A percentile compares a stretch with the other conserved stretches of the same genome.
Conservation (phyloP, 2,329 filamentous ascomycete genomes). For the Emmonsiellopsis sp. region DNA sequence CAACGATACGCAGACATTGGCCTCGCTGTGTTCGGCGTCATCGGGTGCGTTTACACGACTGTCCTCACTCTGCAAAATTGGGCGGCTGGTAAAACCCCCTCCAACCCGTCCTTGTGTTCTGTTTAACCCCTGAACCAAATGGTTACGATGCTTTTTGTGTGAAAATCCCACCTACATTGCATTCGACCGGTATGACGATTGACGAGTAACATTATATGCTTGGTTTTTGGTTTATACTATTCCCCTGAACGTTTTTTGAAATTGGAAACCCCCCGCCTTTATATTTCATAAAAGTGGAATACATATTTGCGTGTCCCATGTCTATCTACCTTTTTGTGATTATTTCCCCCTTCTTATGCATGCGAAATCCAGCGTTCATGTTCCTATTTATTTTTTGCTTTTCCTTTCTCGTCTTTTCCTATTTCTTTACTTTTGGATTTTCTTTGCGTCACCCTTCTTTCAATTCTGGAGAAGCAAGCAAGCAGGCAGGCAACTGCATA, state of each 20-base stretch:
- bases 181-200: neutral
- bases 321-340: no score
- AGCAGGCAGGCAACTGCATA: no score
- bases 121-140: neutral
- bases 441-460: no score
- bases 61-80: conserved; percentile 78
- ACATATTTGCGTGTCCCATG: no score
- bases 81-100: conserved; percentile 46
- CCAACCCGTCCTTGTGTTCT: conserved; percentile 18
- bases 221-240: neutral
- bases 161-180: neutral
- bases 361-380: no score
- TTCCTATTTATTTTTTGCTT: no score
- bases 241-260: conserved; percentile 1
- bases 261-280: neutral
- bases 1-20: conserved; percentile 64
- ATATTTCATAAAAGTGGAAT: no score
- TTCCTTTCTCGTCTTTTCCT: neutral
- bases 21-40: conserved; percentile 71
- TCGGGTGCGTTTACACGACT: conserved; percentile 90
- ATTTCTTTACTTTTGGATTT: neutral
- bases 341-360: no score
- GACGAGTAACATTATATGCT: conserved; percentile 1
- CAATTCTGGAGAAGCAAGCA: no score
- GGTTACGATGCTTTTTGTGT: neutral